Evolutionary conservation across 495 filamentous ascomycete species (phyloP), one percentile per base, ranked within the genome.

Genomic region (Xylaria flabelliformis): DNA sequence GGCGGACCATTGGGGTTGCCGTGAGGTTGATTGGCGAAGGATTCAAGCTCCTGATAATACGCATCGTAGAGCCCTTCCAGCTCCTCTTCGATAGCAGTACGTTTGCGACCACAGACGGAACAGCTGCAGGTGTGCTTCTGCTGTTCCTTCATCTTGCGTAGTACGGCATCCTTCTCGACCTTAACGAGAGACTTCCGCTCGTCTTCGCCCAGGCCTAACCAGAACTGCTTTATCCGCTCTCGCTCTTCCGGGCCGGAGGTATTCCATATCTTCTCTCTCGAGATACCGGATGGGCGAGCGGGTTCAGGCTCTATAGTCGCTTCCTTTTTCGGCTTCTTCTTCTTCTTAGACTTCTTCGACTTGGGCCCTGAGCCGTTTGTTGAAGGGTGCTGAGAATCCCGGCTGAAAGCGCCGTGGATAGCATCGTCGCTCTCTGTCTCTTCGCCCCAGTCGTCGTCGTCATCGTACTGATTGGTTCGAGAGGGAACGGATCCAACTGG

Each of bases 71-170:
- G 87, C n/a, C 97, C 94, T 80, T 99, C 96, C 15, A 99, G 85
- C 80, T 99, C 97, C 81, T 99, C 96, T 81, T 99, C 96, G 76
- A 99, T 99, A 10, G 96, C 96, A 9, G 93, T 97, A 58, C 96
- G 90, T 82, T 98, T 99, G 73, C 96, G 89, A 64, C 96, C 96
- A 83, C 96, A 99, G 50, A 98, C 95, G 7, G 93, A 97, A 77
- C 96, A 99, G 78, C 94, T 97, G 83, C 96, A 99, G 4, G 96
- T 98, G 78, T 98, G 96, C 82, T 98, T 98, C 80, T 99, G 96
- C 82, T 99, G 96, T 80, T 99, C 97, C 83, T 99, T 99, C 96
- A 99, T 99, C 83, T 99, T 99, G 74, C 93, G 93, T 65, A 99
- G 82, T 1, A 99, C 96, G 7, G 97, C 96, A 82, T 98, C 94